A percentile compares a stretch with the other conserved stretches of the same genome.
Evolutionary conservation across 2,329 filamentous ascomycete genomes (phyloP).

Genomic region (Thielaviopsis populi): DNA sequence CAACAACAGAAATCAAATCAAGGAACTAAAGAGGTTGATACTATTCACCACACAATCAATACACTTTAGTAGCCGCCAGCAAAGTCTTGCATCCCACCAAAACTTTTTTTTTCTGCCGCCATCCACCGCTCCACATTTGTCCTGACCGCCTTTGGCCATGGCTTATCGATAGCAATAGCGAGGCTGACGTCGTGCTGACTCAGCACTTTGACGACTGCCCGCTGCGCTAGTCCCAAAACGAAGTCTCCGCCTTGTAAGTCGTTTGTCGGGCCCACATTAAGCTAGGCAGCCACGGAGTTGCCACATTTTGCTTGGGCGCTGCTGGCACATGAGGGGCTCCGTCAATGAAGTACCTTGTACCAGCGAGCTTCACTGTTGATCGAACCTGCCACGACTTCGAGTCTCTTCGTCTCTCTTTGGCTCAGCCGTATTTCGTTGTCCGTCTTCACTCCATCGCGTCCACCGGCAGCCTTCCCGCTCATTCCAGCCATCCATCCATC

Average conservation of each 20-base stretch:
- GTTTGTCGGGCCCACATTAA: not conserved
- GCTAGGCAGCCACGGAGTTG: not conserved
- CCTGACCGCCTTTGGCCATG: slow-evolving; percentile 5
- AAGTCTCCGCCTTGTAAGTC: not conserved
- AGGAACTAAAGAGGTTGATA: not conserved
- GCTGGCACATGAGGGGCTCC: not conserved
- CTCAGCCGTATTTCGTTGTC: not conserved
- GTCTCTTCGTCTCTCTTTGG: not conserved
- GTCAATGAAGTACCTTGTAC: not conserved
- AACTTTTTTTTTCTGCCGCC: slow-evolving; percentile 18
- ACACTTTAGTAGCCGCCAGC: not conserved
- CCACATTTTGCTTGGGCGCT: not conserved
- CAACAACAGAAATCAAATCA: not conserved
- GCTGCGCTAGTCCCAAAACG: slow-evolving; percentile 3
- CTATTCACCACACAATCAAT: slow-evolving; percentile 3
- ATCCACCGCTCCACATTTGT: slow-evolving; percentile 9
- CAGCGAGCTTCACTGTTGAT: not conserved
- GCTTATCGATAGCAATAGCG: not conserved
- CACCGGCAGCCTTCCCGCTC: not conserved
- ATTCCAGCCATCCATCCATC: not conserved
- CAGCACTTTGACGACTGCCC: not conserved
- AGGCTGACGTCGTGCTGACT: not conserved
- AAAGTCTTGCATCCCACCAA: slow-evolving; percentile 12
- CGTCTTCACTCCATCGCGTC: not conserved
- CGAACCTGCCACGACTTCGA: not conserved